These are phyloP conservation scores for Pseudogymnoascus sp. DNA, from an alignment of 2,329 filamentous ascomycete genomes.

Conservation along the genomic window DNA sequence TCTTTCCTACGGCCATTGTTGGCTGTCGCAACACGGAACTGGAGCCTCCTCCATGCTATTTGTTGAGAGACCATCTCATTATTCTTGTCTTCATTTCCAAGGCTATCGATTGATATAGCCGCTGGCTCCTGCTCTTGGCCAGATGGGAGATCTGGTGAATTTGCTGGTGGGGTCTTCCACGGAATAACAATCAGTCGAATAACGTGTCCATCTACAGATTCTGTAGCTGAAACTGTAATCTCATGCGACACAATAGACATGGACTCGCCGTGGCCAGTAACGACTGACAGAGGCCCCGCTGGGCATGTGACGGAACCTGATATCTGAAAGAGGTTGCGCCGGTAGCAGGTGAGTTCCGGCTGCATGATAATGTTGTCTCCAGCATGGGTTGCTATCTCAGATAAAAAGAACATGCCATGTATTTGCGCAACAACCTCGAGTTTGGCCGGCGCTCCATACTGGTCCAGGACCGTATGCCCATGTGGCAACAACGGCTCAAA, in stretches of 20 bases:
- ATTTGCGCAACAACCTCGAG: constrained; percentile 57
- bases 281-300: constrained; percentile 65
- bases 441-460: constrained; percentile 38
- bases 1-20: constrained; percentile 94
- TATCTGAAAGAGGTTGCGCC: constrained; percentile 91
- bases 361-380: constrained; percentile 49
- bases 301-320: constrained; percentile 81
- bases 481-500: constrained; percentile 25
- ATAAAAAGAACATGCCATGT: constrained; percentile 83
- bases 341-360: constrained; percentile 89
- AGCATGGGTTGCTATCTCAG: constrained; percentile 44
- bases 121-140: constrained; percentile 75
- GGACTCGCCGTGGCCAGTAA: constrained; percentile 76
- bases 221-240: constrained; percentile 81
- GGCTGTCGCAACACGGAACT: constrained; percentile 89
- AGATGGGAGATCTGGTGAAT: constrained; percentile 57
- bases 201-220: constrained; percentile 85
- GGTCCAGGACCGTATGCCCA: constrained; percentile 41
- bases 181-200: constrained; percentile 94
- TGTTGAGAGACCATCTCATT: constrained; percentile 82
- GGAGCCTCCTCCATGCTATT: constrained; percentile 86
- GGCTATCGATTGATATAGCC: constrained; percentile 62
- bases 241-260: constrained; percentile 77
- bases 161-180: constrained; percentile 90
- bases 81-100: constrained; percentile 27